Evolutionary conservation across 2,329 filamentous ascomycete species (phyloP), one percentile per base, ranked within the genome.

Genomic region (Neofusicoccum parvum): DNA sequence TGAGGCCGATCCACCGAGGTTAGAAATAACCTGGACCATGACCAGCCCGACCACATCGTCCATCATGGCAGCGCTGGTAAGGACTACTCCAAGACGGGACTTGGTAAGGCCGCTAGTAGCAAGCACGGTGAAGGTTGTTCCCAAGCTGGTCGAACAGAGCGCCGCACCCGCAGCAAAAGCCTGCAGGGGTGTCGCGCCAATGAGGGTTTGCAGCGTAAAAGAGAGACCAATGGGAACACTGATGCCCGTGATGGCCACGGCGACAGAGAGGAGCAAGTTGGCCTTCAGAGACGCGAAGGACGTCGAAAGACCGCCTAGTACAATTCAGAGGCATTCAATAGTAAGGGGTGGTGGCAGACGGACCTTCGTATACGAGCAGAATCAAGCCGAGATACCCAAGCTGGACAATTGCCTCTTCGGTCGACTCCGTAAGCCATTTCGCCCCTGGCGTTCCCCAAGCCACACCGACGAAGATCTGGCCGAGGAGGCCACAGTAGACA

Each of bases 21-120:
- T 88, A 0, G 89, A 86, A 23, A 95, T 89, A 51, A 94, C 84
- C 69, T 92, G 87, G 0, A 92, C 89, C 86, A 94, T 90, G 7
- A 94, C 86, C 10, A 94, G 79, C 0, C 90, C 91, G 1, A 91
- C 85, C 0, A 94, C 88, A 76, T 95, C 91, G 72, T 95, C 92
- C 78, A 95, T 86, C 86, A 95, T 91, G 0, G 91, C 92, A 0
- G 90, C 91, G 66, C 86, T 88, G 2, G 86, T 86, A 0, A 93
- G 81, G 0, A 95, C 85, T 9, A 78, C 87, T 65, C 79, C 92
- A 0, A 89, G 73, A 1, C 86, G 78, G 9, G 83, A 87, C 1
- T 79, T 73, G n/a, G 78, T 79, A 11, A 89, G 75, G 1, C 81
- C 81, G 2, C 87, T 88, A 9, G 91, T 89, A 0, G 83, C 85